phyloP scores from a whole-genome alignment of 768 basidiomycete genomes.

The Suillus ampliporus region DNA sequence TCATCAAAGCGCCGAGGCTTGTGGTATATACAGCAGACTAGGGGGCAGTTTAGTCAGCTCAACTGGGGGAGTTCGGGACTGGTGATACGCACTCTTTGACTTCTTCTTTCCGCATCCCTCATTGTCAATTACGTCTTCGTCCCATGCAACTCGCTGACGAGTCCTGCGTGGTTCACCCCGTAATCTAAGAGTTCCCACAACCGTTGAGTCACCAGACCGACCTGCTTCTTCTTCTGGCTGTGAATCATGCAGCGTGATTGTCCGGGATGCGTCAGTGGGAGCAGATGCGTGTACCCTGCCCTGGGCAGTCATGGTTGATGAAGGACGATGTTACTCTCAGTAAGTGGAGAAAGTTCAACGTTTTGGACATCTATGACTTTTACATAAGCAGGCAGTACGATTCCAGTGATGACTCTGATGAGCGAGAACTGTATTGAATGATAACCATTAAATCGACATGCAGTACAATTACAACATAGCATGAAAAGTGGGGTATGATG shows the following conservation, averaged over 20 bases:
- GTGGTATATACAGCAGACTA: constrained; percentile 97
- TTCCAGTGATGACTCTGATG: too few species aligned
- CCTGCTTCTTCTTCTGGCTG: constrained; percentile 39
- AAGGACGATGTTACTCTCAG: constrained; percentile 1
- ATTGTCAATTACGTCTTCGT: constrained; percentile 87
- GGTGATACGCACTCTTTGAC: constrained; percentile 78
- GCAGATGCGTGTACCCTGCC: constrained; percentile 44
- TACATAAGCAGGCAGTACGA: neutral
- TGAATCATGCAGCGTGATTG: constrained; percentile 49
- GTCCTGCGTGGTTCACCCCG: constrained; percentile 55
- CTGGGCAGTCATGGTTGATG: constrained; percentile 29
- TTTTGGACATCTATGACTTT: neutral
- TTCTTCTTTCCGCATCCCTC: constrained; percentile 89
- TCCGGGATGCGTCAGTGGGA: constrained; percentile 59
- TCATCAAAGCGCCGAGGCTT: constrained; percentile 82
- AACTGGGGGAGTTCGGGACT: neutral
- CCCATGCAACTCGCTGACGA: constrained; percentile 77
- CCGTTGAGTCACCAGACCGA: constrained; percentile 23
- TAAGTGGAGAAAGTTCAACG: neutral
- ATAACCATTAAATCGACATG: constrained; percentile 26
- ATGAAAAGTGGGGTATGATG: constrained; percentile 19
- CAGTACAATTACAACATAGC: constrained; percentile 29
- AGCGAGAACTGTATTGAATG: neutral
- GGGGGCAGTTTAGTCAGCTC: neutral
- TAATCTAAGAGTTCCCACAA: constrained; percentile 62